phyloP scores from a whole-genome alignment of 1,284 basidiomycete genomes.

The Rhodotorula sp. region DNA sequence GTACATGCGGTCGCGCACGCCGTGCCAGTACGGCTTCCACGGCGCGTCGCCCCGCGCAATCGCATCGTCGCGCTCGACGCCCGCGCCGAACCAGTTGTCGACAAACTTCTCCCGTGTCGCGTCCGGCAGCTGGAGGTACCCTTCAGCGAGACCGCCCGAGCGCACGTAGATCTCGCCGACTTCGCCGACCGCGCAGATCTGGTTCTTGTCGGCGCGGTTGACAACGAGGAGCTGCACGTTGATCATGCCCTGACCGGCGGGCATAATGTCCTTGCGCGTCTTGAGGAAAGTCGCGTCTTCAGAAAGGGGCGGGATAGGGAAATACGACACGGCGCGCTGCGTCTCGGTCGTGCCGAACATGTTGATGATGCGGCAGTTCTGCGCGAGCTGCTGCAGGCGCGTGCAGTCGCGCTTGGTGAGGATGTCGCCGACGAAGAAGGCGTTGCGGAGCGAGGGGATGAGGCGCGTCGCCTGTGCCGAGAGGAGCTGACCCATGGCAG shows the following conservation, averaged over 20 bases:
- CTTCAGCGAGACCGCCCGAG: slow-evolving; percentile 92
- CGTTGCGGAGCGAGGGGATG: slow-evolving; percentile 82
- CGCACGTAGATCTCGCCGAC: slow-evolving; percentile 99
- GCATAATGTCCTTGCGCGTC: slow-evolving; percentile 97
- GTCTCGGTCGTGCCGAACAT: slow-evolving; percentile 99
- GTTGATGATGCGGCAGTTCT: slow-evolving; percentile 93
- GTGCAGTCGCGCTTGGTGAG: slow-evolving; percentile 98
- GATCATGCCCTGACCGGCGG: slow-evolving; percentile 95
- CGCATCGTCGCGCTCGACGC: slow-evolving; percentile 65
- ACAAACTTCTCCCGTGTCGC: slow-evolving; percentile 91
- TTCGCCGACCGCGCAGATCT: slow-evolving; percentile 93
- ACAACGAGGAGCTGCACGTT: slow-evolving; percentile 97
- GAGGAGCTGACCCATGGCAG: slow-evolving; percentile 98
- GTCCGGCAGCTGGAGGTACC: slow-evolving; percentile 77
- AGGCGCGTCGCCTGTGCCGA: slow-evolving; percentile 90
- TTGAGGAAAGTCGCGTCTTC: slow-evolving; percentile 86
- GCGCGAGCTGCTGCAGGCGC: slow-evolving; percentile 87
- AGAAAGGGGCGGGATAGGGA: slow-evolving; percentile 83
- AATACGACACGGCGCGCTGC: slow-evolving; percentile 97
- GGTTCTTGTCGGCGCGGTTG: slow-evolving; percentile 83
- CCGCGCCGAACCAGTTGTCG: slow-evolving; percentile 79
- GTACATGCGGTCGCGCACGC: slow-evolving; percentile 98
- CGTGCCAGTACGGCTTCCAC: slow-evolving; percentile 84
- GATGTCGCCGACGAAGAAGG: slow-evolving; percentile 99
- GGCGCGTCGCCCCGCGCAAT: slow-evolving; percentile 64